Conservation (phyloP, 2,329 filamentous ascomycete species). For the Penicillium sclerotigenum region DNA sequence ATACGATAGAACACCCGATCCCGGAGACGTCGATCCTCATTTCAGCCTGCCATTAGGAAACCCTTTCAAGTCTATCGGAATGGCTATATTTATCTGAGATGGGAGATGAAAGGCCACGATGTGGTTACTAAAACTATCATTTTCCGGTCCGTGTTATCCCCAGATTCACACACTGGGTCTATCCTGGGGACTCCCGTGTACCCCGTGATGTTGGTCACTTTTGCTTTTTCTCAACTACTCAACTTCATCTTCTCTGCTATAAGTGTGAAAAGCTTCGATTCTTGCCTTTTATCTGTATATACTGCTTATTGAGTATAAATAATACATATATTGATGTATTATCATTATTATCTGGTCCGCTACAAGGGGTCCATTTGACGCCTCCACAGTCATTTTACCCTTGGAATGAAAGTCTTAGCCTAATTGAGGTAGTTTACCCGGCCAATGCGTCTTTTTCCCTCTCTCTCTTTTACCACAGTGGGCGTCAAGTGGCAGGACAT, state of each 20-base stretch:
- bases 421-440: background rate
- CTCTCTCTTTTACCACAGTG: background rate
- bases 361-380: background rate
- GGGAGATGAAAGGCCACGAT: background rate
- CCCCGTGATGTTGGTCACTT: slow-evolving; percentile 2
- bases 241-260: background rate
- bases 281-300: background rate
- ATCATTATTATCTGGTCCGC: background rate
- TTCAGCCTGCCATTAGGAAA: background rate
- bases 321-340: background rate
- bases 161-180: background rate
- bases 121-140: background rate
- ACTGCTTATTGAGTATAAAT: background rate
- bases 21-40: background rate
- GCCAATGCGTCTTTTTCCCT: background rate
- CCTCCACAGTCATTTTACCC: background rate
- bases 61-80: background rate
- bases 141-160: background rate
- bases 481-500: background rate
- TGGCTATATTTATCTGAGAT: background rate
- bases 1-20: background rate
- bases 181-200: no score
- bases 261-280: no score
- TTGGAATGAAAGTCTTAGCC: background rate
- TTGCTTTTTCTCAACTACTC: background rate